These are phyloP conservation scores for Auriscalpium microsporum DNA, from an alignment of 768 basidiomycete genomes.

Conservation along the genomic window DNA sequence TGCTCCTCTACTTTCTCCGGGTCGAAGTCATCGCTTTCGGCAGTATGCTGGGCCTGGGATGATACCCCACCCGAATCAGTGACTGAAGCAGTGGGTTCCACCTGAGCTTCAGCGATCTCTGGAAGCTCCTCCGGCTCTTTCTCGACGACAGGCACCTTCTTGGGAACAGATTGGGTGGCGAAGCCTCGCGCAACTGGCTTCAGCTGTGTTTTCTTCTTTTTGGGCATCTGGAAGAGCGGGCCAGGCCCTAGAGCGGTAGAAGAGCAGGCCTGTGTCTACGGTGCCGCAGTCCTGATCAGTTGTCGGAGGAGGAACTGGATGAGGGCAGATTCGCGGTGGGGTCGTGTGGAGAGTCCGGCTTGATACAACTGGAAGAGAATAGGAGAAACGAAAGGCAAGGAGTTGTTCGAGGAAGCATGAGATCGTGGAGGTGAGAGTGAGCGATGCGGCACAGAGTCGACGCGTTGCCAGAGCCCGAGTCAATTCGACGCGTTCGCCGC, in stretches of 20 bases:
- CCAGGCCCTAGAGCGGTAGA: not conserved
- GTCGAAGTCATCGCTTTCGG: conserved; percentile 21
- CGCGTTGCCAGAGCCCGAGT: too few relatives aligned
- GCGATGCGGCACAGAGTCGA: too few relatives aligned
- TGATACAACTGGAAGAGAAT: not conserved
- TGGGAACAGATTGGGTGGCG: conserved; percentile 75
- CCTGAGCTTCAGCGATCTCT: not conserved
- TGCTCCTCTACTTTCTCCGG: conserved; percentile 40
- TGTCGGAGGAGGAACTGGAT: too few relatives aligned
- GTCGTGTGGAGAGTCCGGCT: too few relatives aligned
- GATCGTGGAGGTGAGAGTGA: too few relatives aligned
- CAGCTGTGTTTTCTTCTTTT: conserved; percentile 79
- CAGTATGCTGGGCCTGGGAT: not conserved
- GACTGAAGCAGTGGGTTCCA: too few relatives aligned
- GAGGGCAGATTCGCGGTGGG: too few relatives aligned
- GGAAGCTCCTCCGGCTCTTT: conserved; percentile 14
- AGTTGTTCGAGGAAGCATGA: not conserved
- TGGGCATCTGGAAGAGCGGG: conserved; percentile 42
- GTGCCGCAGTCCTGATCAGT: conserved; percentile 8
- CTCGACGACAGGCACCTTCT: conserved; percentile 43
- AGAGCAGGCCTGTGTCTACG: conserved; percentile 1
- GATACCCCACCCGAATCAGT: too few relatives aligned
- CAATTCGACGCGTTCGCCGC: too few relatives aligned
- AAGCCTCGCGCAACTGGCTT: conserved; percentile 72
- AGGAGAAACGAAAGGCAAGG: not conserved